Evolutionary conservation across 768 basidiomycete species (phyloP), one percentile per base, ranked within the genome.

Genomic region (Suillus paluster): DNA sequence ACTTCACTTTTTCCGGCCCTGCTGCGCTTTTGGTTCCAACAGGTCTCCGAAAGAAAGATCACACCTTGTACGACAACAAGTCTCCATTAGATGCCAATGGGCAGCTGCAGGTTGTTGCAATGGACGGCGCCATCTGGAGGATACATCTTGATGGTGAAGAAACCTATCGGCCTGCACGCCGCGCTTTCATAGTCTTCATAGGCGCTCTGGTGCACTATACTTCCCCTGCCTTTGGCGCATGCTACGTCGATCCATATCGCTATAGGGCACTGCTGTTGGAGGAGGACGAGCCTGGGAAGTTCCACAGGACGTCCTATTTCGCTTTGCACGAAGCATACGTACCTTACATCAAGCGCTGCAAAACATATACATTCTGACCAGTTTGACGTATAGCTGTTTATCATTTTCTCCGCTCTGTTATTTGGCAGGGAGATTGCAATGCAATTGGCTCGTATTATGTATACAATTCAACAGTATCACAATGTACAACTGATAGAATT

Each of bases 221-320:
- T 12, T 44, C 56, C 15, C 25, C n/a, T 44, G 8, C 39, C 56
- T 57, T 44, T 44, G 11, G 25, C n/a, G n/a, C n/a, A 44, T n/a
- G 39, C 25, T 12, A 27, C 39, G 17, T 17, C 9, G 12, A 57
- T 57, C 25, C 39, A 57, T 25, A 5, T 44, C 14, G 33, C 45
- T 45, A 23, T 1, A 45, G 12, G 45, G 45, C 21, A 23, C 14
- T 57, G 56, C 56, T 57, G 5, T 11, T 57, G 30, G 39, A 57
- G 56, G 56, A 57, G 44, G 1, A 57, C 15, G 56, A 23, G 44
- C 23, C 23, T 15, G 56, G 25, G 23, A 57, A 39, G 39, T 57
- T 44, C 44, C 56, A 27, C 25, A 44, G 39, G 15, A n/a, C 33
- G 19, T 57, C 56, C 23, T 57, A 45, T 45, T 45, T 45, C 21